A percentile compares a stretch with the other conserved stretches of the same genome.
Evolutionary conservation across 208 protist species (phyloP).

Genomic region (Vickermania ingenoplastis): DNA sequence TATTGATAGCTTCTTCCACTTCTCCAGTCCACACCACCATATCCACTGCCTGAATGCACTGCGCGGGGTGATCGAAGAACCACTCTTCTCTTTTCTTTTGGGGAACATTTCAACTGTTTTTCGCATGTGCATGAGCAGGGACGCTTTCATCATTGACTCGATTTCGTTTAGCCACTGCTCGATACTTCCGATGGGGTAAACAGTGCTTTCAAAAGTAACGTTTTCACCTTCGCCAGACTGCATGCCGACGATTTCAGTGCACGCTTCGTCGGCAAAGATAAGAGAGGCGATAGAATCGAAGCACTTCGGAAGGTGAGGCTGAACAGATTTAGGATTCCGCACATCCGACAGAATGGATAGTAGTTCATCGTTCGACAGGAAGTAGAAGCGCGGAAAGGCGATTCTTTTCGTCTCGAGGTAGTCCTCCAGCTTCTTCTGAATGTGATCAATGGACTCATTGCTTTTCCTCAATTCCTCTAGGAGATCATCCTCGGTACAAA

Average conservation of each 20-base stretch:
- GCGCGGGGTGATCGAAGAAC: slow-evolving; percentile 90
- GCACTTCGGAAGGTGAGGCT: slow-evolving; percentile 94
- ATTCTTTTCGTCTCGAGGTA: slow-evolving; percentile 96
- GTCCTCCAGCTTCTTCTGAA: slow-evolving; percentile 94
- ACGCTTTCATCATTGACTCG: slow-evolving; percentile 89
- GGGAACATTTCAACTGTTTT: slow-evolving; percentile 67
- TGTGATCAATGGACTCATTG: slow-evolving; percentile 88
- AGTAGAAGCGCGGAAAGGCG: slow-evolving; percentile 96
- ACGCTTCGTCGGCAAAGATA: slow-evolving; percentile 66
- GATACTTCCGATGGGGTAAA: slow-evolving; percentile 86
- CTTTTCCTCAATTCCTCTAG: slow-evolving; percentile 71
- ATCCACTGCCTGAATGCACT: slow-evolving; percentile 90
- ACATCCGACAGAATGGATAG: slow-evolving; percentile 97
- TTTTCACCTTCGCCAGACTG: slow-evolving; percentile 86
- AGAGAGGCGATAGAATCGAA: slow-evolving; percentile 93
- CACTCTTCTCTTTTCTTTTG: slow-evolving; percentile 75
- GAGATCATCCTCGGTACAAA: slow-evolving; percentile 71
- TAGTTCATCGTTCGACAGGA: slow-evolving; percentile 97
- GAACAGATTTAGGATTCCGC: slow-evolving; percentile 91
- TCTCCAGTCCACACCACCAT: slow-evolving; percentile 92
- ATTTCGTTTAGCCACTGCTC: slow-evolving; percentile 93
- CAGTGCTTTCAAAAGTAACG: slow-evolving; percentile 79
- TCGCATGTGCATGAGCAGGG: slow-evolving; percentile 81
- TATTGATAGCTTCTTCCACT: slow-evolving; percentile 77
- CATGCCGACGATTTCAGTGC: slow-evolving; percentile 86